Base-by-base conservation (phyloP, 192 early-diverging fungal species). In the Coemansia sp. region DNA sequence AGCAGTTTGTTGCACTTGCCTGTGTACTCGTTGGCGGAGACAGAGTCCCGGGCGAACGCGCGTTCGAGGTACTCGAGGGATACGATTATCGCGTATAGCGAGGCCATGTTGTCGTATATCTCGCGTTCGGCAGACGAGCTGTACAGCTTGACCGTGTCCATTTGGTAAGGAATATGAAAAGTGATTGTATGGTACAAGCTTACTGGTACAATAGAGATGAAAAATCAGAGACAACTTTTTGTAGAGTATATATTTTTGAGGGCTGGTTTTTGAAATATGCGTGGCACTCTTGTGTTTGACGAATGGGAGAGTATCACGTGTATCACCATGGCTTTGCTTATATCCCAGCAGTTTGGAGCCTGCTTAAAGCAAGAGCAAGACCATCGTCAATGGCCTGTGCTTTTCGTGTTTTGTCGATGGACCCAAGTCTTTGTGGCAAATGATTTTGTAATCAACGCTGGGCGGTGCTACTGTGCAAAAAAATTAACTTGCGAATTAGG, bases 11-110 rank as follows among this genome's bases (percentile, higher is more conserved):
- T 76, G 79, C 96, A 98, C 27, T 88, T 86, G 7, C 91, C 84
- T 19, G 96, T 94, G 71, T 98, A 97, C 81, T 97, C 94, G 60
- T 82, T 73, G 18, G 91, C 85, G 0, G 89, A 82, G 16, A 95
- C 84, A 8, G 89, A 86, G 74, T 94, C 93, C 23, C 91, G 81
- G 30, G 96, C 91, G 65, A 95, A 98, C 2, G 94, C 92, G 54
- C 90, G 85, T 62, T 98, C 97, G 16, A 98, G 72, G 50, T 93
- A 89, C 62, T 98, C 95, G 40, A 93, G 88, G 14, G 90, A 85
- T 23, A 96, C 83, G 12, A 98, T 86, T 46, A 98, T 96, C 16
- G 89, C 84, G 78, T 92, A 98, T 1, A 98, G 73, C 50, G 96
- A 93, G 4, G 94, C 94, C 82, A 91, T 83, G 69, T 91, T 92